A percentile compares a stretch with the other conserved stretches of the same genome.
phyloP scores from a whole-genome alignment of 192 early-diverging fungal genomes.

The Thamnidium elegans region DNA sequence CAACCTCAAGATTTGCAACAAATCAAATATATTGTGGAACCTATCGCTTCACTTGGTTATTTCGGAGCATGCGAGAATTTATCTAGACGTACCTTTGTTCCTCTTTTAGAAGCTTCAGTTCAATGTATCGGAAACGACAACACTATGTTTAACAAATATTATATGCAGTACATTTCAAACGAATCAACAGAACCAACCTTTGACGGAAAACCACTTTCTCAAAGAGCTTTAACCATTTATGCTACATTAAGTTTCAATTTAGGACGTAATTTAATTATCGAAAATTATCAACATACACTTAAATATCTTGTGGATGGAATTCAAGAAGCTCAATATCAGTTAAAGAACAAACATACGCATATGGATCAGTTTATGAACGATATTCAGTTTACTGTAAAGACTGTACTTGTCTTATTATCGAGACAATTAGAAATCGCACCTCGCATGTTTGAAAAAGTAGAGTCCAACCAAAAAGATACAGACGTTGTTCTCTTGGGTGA shows the following conservation, averaged over 20 bases:
- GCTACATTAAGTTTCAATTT: slow-evolving; percentile 42
- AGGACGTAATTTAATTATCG: slow-evolving; percentile 27
- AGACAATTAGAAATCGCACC: slow-evolving; percentile 7
- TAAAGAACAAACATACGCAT: neutral
- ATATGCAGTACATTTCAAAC: slow-evolving; percentile 10
- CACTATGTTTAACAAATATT: slow-evolving; percentile 3
- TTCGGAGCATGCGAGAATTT: slow-evolving; percentile 32
- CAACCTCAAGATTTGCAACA: slow-evolving; percentile 9
- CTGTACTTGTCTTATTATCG: slow-evolving; percentile 35
- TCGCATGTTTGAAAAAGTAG: slow-evolving; percentile 16
- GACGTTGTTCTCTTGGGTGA: slow-evolving; percentile 10
- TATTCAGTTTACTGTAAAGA: slow-evolving; percentile 37
- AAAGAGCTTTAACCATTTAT: slow-evolving; percentile 44
- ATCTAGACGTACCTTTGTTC: slow-evolving; percentile 35
- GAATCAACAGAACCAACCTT: neutral
- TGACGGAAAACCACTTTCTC: slow-evolving; percentile 12
- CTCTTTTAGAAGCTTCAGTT: slow-evolving; percentile 3
- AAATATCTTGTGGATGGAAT: slow-evolving; percentile 19
- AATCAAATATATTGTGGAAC: slow-evolving; percentile 23
- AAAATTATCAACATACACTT: slow-evolving; percentile 22
- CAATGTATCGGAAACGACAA: neutral
- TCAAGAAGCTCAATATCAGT: neutral
- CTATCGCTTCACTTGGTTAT: slow-evolving; percentile 32
- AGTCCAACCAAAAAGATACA: neutral
- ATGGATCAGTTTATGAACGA: slow-evolving; percentile 32